Base-by-base conservation (phyloP, 768 basidiomycete genomes). In the Ramaria sp. region DNA sequence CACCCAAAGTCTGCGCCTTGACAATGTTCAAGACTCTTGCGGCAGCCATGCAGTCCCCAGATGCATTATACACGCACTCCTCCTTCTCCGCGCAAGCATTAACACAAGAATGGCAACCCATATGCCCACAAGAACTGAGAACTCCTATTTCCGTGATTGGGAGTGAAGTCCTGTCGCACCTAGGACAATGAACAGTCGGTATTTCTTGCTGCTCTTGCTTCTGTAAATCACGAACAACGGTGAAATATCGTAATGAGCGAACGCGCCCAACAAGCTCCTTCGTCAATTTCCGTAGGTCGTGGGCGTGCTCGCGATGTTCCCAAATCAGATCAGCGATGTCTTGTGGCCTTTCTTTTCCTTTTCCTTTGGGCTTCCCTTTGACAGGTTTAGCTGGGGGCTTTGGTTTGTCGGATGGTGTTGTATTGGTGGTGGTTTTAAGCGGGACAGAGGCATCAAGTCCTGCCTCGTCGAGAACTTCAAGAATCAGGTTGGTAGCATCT, bases 201-300 rank as follows among this genome's bases (percentile, higher is more conserved):
- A 70, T 70, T 31, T 83, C 82, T 19, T 68, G 61, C 7, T 61
- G 57, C 27, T 75, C 73, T 63, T 88, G 83, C 64, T 80, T 84
- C 67, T 96, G 92, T 43, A 94, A 75, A 63, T 93, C 88, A 43
- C 91, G 86, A 42, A 96, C 91, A 53, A 88, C 86, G 7, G 80
- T 88, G 73, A 97, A 96, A 72, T 91, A 96, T 45, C 93, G 88
- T 37, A 91, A 75, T 1, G 93, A 96, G 45, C 93, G 84, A 49
- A 90, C 82, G 50, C 93, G 87, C 31, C 91, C 91, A 27, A 90
- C 84, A 51, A 95, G 80, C 68, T 96, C 94, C 68, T 92, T 93
- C 34, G 81, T 82, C 47, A 96, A 71, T 49, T 84, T 80, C 47
- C 91, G 82, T 56, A 95, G 85, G 47, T 85, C 81, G 67, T 95